Evolutionary conservation across 768 basidiomycete genomes (phyloP), one percentile per base, ranked within the genome.

Genomic region (Melanogaster broomeanus): DNA sequence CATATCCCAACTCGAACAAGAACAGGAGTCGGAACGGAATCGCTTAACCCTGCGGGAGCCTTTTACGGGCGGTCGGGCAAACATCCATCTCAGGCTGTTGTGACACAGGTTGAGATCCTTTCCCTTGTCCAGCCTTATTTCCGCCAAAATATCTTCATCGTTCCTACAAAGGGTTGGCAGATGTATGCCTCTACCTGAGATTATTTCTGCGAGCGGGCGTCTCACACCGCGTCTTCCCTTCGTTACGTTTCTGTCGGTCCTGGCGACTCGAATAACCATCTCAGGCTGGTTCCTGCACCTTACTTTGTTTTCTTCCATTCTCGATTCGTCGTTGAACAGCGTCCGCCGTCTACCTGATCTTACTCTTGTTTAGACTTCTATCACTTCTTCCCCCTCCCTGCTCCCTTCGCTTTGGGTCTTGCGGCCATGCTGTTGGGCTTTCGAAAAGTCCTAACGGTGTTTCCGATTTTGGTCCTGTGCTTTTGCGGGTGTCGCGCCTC

Each of bases 241-340:
- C n/a, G 28, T n/a, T 42, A 42, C 41, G 34, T 21, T 25, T 45
- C 48, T n/a, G 43, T 46, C 24, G 24, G 30, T 22, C 35, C 30
- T 55, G 45, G 52, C 27, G 35, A 13, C 42, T 45, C 37, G n/a
- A 53, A 42, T 19, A 41, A 48, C 48, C 34, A 40, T 48, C 41
- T 51, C 42, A 59, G 59, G 61, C 64, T 51, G 59, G 56, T 45
- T 48, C 56, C 40, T 45, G 24, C 6, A 43, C 24, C 34, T 49
- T 33, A 28, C 34, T 49, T 33, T 30, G 16, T 55, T 42, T 31
- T 2, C 49, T 31, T 24, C 13, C 40, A 37, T 44, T 34, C 31
- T 22, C 18, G 25, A 41, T 47, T 42, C 30, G 15, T 42, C 43
- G 34, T 28, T 21, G 11, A 31, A 22, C 48, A 5, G 38, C 28